Base-by-base conservation (phyloP, 208 protist genomes). In the Trypanosoma grayi region DNA sequence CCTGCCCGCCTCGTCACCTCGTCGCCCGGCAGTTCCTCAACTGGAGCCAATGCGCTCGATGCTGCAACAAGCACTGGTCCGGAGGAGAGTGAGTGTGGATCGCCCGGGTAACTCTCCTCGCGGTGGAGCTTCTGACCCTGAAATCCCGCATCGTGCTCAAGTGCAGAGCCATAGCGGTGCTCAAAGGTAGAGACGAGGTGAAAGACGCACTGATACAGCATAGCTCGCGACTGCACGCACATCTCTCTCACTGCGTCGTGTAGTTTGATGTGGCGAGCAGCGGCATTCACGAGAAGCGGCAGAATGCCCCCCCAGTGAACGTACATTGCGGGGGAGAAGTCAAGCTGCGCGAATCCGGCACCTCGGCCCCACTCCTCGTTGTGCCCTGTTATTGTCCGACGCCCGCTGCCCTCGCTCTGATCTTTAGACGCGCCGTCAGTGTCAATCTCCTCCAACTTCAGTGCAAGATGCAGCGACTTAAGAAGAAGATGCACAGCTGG, bases 131-230 rank as follows among this genome's bases (percentile, higher is more conserved):
- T 25, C 52, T 50, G 18, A 9, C 36, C 40, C 20, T 60, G 16
- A 11, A 20, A 18, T 37, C 16, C 10, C 39, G 36, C 18, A 8
- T 63, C 64, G 44, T 63, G 77, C 10, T 48, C 31, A 36, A 78
- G 69, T n/a, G 72, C 40, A 16, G 75, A 81, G 18, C 36, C 37
- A 44, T 75, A 50, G 1, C 24, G 45, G 68, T 88, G 78, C 37
- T 93, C 83, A 47, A 90, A 85, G 44, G 66, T 75, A 0, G 87
- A 65, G 33, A 85, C 57, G 25, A 93, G 66, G n/a, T 75, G 57
- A 60, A 85, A 93, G 18, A 83, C 60, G 37, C 85, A 64, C 68
- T 93, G 87, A 46, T 83, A 76, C 34, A 93, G 63, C 64, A 93
- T 73, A 14, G 61, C 54, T 7, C 55, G 66, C 18, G 87, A 93